Base-by-base conservation (phyloP, 2,329 filamentous ascomycete species). In the Aspergillus cejpii region DNA sequence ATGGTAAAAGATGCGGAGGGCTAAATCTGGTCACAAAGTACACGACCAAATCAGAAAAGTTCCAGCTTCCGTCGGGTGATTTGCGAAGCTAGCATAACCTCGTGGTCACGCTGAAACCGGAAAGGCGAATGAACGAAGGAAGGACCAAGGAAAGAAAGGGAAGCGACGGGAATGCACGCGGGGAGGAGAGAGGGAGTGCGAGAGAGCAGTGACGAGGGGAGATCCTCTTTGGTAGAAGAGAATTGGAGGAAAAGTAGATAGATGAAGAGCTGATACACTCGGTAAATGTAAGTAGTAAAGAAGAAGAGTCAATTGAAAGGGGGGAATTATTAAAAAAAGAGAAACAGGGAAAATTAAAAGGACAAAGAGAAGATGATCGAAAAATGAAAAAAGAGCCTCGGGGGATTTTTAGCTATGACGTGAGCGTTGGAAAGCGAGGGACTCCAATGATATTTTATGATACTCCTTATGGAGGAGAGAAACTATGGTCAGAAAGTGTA, bases 51-150 rank as follows among this genome's bases (percentile, higher is more conserved):
- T 60, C 54, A 60, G 49, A 55, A 50, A 45, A 50, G 43, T 49
- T 49, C 49, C 52, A 55, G 55, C 44, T 55, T 43, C 56, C 50
- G 58, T 54, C 58, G 58, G 58, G 56, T 59, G 58, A 61, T 61
- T 49, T 56, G 54, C 58, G 56, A 55, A 53, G 52, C 58, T 59
- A 60, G 56, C 57, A 61, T 59, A 60, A 55, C 57, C 57, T 60
- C 56, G 55, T 57, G 55, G 53, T 51, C 55, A 57, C 50, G 45
- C 46, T 52, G 50, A 37, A 51, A 43, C 52, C 47, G 46, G 50
- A 46, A 8, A 34, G 31, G 15, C 24, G 39, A 48, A 28, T 26
- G 23, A 19, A 10, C 14, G 20, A 28, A 28, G 37, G 37, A 27
- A 17, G 15, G 15, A n/a, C 37, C 26, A 20, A 39, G 15, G 14